phyloP scores from a whole-genome alignment of 192 early-diverging fungal genomes.

The Ambispora gerdemannii region DNA sequence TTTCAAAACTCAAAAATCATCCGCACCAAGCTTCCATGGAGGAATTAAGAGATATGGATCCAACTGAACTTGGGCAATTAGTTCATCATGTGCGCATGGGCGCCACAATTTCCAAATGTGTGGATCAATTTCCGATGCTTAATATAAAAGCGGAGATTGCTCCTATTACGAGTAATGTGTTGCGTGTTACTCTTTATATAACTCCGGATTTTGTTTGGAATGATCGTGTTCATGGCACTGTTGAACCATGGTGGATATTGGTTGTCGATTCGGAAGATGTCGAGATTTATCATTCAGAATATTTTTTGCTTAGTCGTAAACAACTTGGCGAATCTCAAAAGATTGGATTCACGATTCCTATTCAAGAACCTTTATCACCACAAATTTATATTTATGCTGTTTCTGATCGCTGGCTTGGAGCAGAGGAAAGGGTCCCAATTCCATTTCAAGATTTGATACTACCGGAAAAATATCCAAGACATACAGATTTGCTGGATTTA shows the following conservation, averaged over 20 bases:
- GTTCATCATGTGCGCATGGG: slow-evolving; percentile 82
- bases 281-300: slow-evolving; percentile 92
- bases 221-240: slow-evolving; percentile 85
- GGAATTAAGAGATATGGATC: slow-evolving; percentile 79
- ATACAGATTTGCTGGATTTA: slow-evolving; percentile 90
- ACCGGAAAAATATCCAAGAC: slow-evolving; percentile 77
- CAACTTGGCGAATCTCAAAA: slow-evolving; percentile 65
- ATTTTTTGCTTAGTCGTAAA: slow-evolving; percentile 74
- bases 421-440: slow-evolving; percentile 79
- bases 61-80: slow-evolving; percentile 81
- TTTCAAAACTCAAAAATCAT: slow-evolving; percentile 69
- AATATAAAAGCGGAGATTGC: slow-evolving; percentile 76
- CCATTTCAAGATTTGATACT: slow-evolving; percentile 92
- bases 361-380: slow-evolving; percentile 86
- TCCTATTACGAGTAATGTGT: slow-evolving; percentile 91
- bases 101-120: slow-evolving; percentile 62
- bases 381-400: slow-evolving; percentile 92
- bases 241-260: slow-evolving; percentile 96
- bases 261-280: slow-evolving; percentile 87
- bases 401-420: slow-evolving; percentile 94
- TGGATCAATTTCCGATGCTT: slow-evolving; percentile 83
- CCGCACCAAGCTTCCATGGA: slow-evolving; percentile 51
- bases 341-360: slow-evolving; percentile 83
- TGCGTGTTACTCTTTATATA: slow-evolving; percentile 77
- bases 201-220: slow-evolving; percentile 92